Evolutionary conservation across 2,329 filamentous ascomycete species (phyloP), one percentile per base, ranked within the genome.

Genomic region (Daldinia sp.): DNA sequence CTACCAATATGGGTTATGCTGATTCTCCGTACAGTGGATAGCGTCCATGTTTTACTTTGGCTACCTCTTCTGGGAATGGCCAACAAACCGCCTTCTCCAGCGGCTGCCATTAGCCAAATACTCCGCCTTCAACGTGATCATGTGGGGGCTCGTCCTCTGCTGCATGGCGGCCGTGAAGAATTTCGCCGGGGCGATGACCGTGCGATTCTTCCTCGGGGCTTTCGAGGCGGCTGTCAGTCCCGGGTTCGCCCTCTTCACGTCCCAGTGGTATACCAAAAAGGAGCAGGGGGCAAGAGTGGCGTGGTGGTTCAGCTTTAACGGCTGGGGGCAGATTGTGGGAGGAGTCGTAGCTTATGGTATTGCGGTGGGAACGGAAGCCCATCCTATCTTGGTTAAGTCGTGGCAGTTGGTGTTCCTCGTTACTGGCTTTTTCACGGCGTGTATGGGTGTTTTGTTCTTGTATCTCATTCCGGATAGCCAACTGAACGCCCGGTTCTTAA

Each of bases 71-170:
- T 89, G 83, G 83, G 88, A 90, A 72, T 90, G 87, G 73, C 88
- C 88, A 0, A 90, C 87, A 1, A 88, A 83, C 70, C 82, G 85
- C 10, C 80, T 91, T 25, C 79, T 91, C 10, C 88, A 90, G 73
- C 78, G 83, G 1, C 75, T 90, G 1, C 88, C 88, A 0, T 75
- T 90, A 5, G 88, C 85, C 0, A 90, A 90, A 71, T 90, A 89
- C 74, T 88, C 84, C 1, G 86, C 85, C 0, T 80, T 83, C 63
- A 89, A 87, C 70, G 84, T 90, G 59, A 81, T 90, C 62, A 79
- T 86, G 68, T 90, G 88, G 88, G 88, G 88, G 1, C 60, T 75
- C 4, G 69, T 68, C 4, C 69, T 75, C 9, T 72, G 71, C 55
- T 68, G 69, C 43, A 52, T 70, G 48, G 77, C 78, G 4, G 76